Base-by-base conservation (phyloP, 257 asterid genomes). In the Fraxinus anomala region DNA sequence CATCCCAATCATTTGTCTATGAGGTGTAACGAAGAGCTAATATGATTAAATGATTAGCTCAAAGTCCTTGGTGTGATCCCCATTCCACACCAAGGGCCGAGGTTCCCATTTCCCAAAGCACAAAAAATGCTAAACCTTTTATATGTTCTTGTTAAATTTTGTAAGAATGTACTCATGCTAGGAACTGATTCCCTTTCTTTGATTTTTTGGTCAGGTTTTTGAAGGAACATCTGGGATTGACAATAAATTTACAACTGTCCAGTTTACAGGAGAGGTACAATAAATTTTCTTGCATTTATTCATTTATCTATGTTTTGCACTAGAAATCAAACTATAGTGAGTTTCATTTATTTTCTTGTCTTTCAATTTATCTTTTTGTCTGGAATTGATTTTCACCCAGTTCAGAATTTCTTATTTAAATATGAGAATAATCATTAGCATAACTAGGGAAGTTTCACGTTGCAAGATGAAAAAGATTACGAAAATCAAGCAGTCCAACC, bases 211-310 rank as follows among this genome's bases (percentile, higher is more conserved):
- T 34, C 79, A 36, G 75, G 74, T 70, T n/a, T 74, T 80, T 75
- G 78, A 75, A 75, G 78, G 78, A 34, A 75, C 78, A 75, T 75
- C 78, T 36, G 78, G 78, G 12, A 75, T 75, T 11, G 78, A 75
- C 70, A 75, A 75, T 47, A 75, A 75, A 37, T 75, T 33, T 33
- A 75, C 78, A 63, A 75, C 78, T 11, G 78, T 75, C 36, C 78
- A 75, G 72, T 75, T 75, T 37, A 75, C 78, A 31, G 78, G 78
- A 51, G 78, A 75, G 78, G 78, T 75, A 75, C 24, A 23, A 19
- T 28, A 42, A 44, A n/a, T 19, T 44, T 28, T 11, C 24, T 47
- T 21, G 49, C 40, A 1, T 13, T 39, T 39, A 39, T 8, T 39
- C 21, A 3, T 65, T 30, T 68, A 59, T 61, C 74, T 76, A 23